These are phyloP conservation scores for Pseudocercospora vitis DNA, from an alignment of 2,329 filamentous ascomycete genomes.

Conservation along the genomic window DNA sequence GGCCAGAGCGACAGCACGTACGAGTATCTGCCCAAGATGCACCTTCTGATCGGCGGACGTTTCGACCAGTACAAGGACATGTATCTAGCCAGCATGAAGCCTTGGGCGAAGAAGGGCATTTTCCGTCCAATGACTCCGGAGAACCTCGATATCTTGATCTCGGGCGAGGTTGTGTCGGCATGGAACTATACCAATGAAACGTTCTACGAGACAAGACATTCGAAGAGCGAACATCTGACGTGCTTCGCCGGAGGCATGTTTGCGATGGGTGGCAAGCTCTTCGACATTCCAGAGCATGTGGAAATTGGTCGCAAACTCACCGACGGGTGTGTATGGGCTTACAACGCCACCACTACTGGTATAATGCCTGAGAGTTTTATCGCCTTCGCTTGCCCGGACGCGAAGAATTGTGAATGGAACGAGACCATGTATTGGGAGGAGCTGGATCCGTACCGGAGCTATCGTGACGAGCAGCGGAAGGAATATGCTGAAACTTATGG, in stretches of 20 bases:
- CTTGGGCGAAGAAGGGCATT: conserved; percentile 70
- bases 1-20: conserved; percentile 59
- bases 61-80: conserved; percentile 70
- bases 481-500: conserved; percentile 23
- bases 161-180: conserved; percentile 53
- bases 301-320: conserved; percentile 52
- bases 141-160: conserved; percentile 69
- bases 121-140: conserved; percentile 73
- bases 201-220: conserved; percentile 39
- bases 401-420: conserved; percentile 45
- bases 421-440: conserved; percentile 46
- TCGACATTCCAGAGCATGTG: conserved; percentile 51
- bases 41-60: conserved; percentile 72
- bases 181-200: conserved; percentile 49
- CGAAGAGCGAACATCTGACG: conserved; percentile 52
- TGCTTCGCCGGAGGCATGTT: conserved; percentile 60
- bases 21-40: conserved; percentile 63
- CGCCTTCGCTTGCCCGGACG: conserved; percentile 46
- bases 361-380: conserved; percentile 57
- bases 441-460: conserved; percentile 37
- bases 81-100: conserved; percentile 67
- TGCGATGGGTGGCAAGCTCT: conserved; percentile 54
- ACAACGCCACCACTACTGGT: conserved; percentile 50
- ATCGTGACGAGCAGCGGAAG: conserved; percentile 27
- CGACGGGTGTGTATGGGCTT: conserved; percentile 58